These are phyloP conservation scores for Crithidia mellificae DNA, from an alignment of 208 protist species.

Conservation along the genomic window DNA sequence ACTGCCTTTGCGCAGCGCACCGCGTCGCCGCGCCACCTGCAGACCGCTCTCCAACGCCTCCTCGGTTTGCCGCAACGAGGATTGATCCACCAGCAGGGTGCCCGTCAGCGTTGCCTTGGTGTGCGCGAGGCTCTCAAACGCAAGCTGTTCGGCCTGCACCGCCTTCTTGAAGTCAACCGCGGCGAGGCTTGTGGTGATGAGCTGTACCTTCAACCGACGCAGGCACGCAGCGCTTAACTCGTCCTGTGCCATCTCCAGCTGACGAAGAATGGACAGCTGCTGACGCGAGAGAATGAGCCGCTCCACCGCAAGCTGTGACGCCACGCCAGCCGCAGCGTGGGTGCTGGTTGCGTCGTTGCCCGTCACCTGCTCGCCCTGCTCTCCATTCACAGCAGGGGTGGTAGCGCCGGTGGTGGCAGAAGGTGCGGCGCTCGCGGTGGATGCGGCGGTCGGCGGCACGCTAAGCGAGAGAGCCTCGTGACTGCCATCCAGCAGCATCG, in stretches of 20 bases:
- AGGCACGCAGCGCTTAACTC: conserved; percentile 35
- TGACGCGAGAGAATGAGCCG: conserved; percentile 57
- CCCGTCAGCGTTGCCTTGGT: conserved; percentile 75
- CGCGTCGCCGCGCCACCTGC: conserved; percentile 11
- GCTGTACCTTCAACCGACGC: conserved; percentile 50
- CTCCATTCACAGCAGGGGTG: too few relatives aligned
- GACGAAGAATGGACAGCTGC: conserved; percentile 50
- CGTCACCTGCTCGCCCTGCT: background rate
- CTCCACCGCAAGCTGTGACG: conserved; percentile 7
- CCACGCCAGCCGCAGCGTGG: too few relatives aligned
- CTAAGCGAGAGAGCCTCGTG: conserved; percentile 26
- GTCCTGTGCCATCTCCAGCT: conserved; percentile 79
- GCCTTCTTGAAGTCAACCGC: conserved; percentile 38
- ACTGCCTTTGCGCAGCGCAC: conserved; percentile 3
- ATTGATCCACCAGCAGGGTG: conserved; percentile 61
- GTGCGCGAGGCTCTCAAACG: conserved; percentile 72
- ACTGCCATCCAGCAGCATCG: conserved; percentile 47
- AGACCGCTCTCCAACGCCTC: conserved; percentile 52
- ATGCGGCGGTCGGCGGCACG: background rate
- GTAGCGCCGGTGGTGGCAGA: too few relatives aligned
- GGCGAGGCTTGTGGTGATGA: conserved; percentile 54
- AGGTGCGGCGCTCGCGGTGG: too few relatives aligned
- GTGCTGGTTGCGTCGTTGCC: background rate
- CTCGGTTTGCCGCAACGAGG: conserved; percentile 54
- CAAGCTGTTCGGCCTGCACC: conserved; percentile 56